Conservation (phyloP, 2,329 filamentous ascomycete genomes). For the Paramyrothecium sp. region DNA sequence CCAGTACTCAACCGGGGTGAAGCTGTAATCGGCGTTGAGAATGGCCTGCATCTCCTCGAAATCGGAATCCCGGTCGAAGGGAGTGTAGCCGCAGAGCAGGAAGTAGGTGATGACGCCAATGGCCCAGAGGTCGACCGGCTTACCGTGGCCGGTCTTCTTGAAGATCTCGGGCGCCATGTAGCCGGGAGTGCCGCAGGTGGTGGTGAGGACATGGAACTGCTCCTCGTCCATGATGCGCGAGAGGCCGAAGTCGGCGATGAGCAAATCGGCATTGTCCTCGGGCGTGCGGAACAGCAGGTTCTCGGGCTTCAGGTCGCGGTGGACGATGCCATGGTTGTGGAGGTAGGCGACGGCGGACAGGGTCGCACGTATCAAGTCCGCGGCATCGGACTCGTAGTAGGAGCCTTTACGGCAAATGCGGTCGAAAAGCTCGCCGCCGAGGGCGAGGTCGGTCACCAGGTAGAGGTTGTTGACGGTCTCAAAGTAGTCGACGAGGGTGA, state of each 20-base stretch:
- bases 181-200: constrained; percentile 94
- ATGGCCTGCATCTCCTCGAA: constrained; percentile 99
- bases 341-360: constrained; percentile 97
- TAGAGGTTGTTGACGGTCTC: constrained; percentile 99
- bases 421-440: constrained; percentile 96
- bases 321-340: constrained; percentile 97
- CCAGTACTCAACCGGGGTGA: constrained; percentile 95
- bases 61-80: constrained; percentile 95
- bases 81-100: constrained; percentile 94
- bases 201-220: constrained; percentile 95
- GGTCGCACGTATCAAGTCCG: constrained; percentile 90
- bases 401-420: constrained; percentile 98
- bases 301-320: constrained; percentile 96
- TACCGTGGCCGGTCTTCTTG: constrained; percentile 96
- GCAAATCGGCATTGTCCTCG: constrained; percentile 93
- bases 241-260: constrained; percentile 96
- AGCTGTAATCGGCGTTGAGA: constrained; percentile 92
- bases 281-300: constrained; percentile 95
- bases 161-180: constrained; percentile 99
- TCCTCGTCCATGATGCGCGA: constrained; percentile 99
- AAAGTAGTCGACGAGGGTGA: constrained; percentile 98
- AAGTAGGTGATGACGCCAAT: constrained; percentile 99
- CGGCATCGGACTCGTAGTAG: constrained; percentile 97
- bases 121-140: constrained; percentile 97
- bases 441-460: constrained; percentile 92